phyloP scores from a whole-genome alignment of 2,329 filamentous ascomycete genomes.

The Aureobasidium sp. region DNA sequence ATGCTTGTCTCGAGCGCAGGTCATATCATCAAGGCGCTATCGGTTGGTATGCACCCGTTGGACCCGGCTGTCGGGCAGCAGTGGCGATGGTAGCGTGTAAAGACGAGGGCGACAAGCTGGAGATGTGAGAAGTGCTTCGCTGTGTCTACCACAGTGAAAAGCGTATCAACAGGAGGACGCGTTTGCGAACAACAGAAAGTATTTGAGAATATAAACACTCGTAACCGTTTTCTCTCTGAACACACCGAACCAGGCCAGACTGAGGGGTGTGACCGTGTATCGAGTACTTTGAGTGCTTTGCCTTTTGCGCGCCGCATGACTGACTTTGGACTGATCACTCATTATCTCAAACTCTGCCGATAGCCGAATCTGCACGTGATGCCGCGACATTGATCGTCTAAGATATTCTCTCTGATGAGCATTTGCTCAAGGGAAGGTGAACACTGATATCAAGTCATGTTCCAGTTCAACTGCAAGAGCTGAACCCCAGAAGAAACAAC shows the following conservation, averaged over 20 bases:
- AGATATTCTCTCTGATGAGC: neutral
- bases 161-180: neutral
- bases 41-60: slow-evolving; percentile 5
- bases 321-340: neutral
- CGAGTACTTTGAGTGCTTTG: neutral
- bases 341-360: neutral
- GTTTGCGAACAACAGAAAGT: neutral
- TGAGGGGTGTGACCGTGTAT: neutral
- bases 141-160: neutral
- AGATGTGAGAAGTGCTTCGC: neutral
- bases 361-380: neutral
- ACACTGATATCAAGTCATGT: neutral
- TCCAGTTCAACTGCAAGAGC: neutral
- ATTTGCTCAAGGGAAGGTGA: too few species aligned
- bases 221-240: neutral
- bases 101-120: neutral
- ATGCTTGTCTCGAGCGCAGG: slow-evolving; percentile 1
- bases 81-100: neutral
- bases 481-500: neutral
- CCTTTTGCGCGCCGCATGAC: slow-evolving; percentile 9
- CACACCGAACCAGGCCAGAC: slow-evolving; percentile 4
- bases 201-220: neutral
- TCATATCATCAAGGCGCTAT: neutral
- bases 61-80: neutral
- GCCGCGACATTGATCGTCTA: neutral